Base-by-base conservation (phyloP, 2,329 filamentous ascomycete genomes). In the Rutstroemia sp. region DNA sequence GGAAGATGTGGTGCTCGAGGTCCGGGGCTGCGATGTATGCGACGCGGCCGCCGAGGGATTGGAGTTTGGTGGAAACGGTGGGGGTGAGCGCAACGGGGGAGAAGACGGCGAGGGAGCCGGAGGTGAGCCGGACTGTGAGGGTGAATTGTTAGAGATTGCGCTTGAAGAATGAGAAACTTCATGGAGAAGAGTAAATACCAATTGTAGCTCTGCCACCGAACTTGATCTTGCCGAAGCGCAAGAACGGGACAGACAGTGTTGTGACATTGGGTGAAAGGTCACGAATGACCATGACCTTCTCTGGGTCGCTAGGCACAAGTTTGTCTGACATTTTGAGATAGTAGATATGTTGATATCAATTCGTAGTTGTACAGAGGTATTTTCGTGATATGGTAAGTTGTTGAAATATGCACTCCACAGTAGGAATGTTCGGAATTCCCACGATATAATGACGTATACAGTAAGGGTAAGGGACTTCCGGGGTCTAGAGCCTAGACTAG, bases 1-100 rank as follows among this genome's bases (percentile, higher is more conserved):
- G 71, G 76, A 94, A 95, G 70, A 99, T 89, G 78, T 99, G 94
- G 73, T 99, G 94, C 75, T 99, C 91, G 52, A 89, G 79, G 71
- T 99, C 94, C 1, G 87, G 83, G 0, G 94, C 92, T 25, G 92
- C 78, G 63, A 99, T 85, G 77, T 97, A 97, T 63, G 80, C 81
- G 51, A 96, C 82, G 44, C 83, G 78, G 50, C 85, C 84, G 60
- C 84, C 84, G 56, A 89, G 75, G n/a, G 83, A 76, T 54, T 78
- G 74, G 51, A 88, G 75, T 69, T 86, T 84, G 63, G 76, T 70
- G 60, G 79, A 83, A 41, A 91, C 84, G 57, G 86, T 83, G 3
- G 86, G 79, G 3, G 92, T 97, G 56, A 96, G 80, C 14, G 87
- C 88, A 19, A 94, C 88, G 17, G 94, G 94, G 0, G 91, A 96